Percentiles rank a stretch among this genome's conserved stretches.
Evolutionary conservation across 1,284 basidiomycete species (phyloP).

Genomic region (Mrakiaceae sp.): DNA sequence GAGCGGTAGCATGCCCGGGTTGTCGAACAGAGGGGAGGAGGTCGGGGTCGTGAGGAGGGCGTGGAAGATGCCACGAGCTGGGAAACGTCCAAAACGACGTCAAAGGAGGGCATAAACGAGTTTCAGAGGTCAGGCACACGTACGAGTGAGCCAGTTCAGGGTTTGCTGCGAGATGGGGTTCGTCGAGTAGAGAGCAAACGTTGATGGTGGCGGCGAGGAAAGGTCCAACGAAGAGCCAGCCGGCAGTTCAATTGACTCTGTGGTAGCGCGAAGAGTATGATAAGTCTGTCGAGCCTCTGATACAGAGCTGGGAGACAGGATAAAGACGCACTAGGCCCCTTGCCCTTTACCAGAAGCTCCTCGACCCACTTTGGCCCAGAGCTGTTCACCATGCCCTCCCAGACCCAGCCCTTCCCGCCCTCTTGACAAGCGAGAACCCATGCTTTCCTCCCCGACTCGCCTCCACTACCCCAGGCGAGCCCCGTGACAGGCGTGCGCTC

Average conservation of each 20-base stretch:
- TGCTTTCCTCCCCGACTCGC: slow-evolving; percentile 18
- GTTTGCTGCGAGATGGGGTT: no score
- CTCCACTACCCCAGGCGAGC: slow-evolving; percentile 58
- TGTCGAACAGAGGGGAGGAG: slow-evolving; percentile 51
- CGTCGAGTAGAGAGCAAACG: no score
- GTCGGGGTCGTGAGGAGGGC: slow-evolving; percentile 37
- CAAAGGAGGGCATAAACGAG: no score
- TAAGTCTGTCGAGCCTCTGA: no score
- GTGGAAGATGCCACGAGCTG: slow-evolving; percentile 6
- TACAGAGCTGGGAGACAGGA: background rate
- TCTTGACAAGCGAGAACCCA: slow-evolving; percentile 73
- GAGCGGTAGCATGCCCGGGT: slow-evolving; percentile 24
- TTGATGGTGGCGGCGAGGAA: no score
- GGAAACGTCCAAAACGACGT: background rate
- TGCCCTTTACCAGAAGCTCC: slow-evolving; percentile 52
- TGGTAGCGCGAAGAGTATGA: no score
- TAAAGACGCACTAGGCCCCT: slow-evolving; percentile 60
- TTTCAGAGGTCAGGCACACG: slow-evolving; percentile 19
- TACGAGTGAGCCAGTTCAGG: slow-evolving; percentile 66
- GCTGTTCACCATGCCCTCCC: slow-evolving; percentile 40
- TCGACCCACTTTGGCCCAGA: slow-evolving; percentile 57
- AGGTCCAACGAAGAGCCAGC: no score
- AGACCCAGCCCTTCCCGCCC: slow-evolving; percentile 19
- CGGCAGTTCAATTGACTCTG: no score
- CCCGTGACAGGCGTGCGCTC: slow-evolving; percentile 71